A percentile compares a stretch with the other conserved stretches of the same genome.
Conservation (phyloP, 2,329 filamentous ascomycete species). For the Tetracladium maxilliforme region DNA sequence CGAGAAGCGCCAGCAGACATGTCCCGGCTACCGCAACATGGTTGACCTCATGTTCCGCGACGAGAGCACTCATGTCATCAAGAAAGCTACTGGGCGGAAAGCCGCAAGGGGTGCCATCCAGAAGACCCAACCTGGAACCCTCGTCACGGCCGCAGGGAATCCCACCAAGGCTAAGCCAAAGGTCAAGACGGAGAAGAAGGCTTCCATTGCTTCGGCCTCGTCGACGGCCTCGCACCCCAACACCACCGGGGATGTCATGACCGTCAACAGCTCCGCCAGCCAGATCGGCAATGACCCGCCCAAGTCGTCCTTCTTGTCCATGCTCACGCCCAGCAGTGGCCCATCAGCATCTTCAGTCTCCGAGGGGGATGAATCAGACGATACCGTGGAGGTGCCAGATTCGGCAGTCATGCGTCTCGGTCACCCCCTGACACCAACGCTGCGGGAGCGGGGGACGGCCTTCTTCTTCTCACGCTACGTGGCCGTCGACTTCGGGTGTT, state of each 20-base stretch:
- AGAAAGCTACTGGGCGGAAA: conserved; percentile 25
- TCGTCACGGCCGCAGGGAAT: conserved; percentile 6
- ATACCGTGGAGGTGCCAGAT: too few relatives aligned
- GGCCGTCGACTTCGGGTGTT: conserved; percentile 23
- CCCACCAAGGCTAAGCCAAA: conserved; percentile 15
- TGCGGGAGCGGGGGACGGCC: conserved; percentile 27
- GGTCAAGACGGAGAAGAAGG: conserved; percentile 11
- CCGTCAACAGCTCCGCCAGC: too few relatives aligned
- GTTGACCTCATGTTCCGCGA: conserved; percentile 42
- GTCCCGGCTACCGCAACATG: conserved; percentile 37
- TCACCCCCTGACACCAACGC: conserved; percentile 16
- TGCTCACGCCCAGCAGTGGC: too few relatives aligned
- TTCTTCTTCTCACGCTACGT: conserved; percentile 38
- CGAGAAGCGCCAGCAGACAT: conserved; percentile 30
- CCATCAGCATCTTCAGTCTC: too few relatives aligned
- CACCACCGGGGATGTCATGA: too few relatives aligned
- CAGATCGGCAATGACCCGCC: too few relatives aligned
- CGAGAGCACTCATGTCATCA: conserved; percentile 37
- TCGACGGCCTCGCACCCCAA: too few relatives aligned
- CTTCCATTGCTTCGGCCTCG: too few relatives aligned
- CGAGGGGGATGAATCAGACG: too few relatives aligned
- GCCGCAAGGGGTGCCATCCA: not conserved
- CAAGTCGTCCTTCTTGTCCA: too few relatives aligned
- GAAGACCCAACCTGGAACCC: not conserved
- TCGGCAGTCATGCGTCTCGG: too few relatives aligned